Evolutionary conservation across 331 rosid species (phyloP).

Genomic region (Saraca asoca): DNA sequence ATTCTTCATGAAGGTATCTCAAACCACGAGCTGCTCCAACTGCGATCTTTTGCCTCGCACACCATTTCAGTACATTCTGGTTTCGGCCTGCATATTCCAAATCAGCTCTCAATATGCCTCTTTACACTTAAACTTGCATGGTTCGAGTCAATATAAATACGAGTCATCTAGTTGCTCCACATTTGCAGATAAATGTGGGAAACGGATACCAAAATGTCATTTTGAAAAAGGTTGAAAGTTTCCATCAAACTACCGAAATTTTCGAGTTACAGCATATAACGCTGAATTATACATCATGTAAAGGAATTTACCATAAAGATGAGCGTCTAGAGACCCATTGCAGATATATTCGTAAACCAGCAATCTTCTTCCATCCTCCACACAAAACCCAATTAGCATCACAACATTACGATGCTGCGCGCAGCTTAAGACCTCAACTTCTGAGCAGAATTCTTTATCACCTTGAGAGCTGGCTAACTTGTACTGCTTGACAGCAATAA

Average conservation of each 20-base stretch:
- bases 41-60: constrained; percentile 79
- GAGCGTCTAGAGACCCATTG: constrained; percentile 85
- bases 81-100: constrained; percentile 61
- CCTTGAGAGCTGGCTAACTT: constrained; percentile 92
- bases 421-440: constrained; percentile 93
- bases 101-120: constrained; percentile 5
- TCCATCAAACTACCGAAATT: no score
- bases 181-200: background rate
- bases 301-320: constrained; percentile 70
- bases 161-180: background rate
- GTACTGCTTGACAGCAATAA: constrained; percentile 90
- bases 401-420: constrained; percentile 98
- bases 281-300: constrained; percentile 8
- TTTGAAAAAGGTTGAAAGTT: no score
- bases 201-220: no score
- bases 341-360: constrained; percentile 90
- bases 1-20: constrained; percentile 98
- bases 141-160: background rate
- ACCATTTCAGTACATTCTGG: constrained; percentile 63
- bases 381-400: constrained; percentile 88
- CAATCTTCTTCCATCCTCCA: constrained; percentile 89
- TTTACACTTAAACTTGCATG: background rate
- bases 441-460: constrained; percentile 93
- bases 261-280: no score
- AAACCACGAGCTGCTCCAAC: constrained; percentile 98